Evolutionary conservation across 2,329 filamentous ascomycete genomes (phyloP).

Genomic region (Fusarium sp.): DNA sequence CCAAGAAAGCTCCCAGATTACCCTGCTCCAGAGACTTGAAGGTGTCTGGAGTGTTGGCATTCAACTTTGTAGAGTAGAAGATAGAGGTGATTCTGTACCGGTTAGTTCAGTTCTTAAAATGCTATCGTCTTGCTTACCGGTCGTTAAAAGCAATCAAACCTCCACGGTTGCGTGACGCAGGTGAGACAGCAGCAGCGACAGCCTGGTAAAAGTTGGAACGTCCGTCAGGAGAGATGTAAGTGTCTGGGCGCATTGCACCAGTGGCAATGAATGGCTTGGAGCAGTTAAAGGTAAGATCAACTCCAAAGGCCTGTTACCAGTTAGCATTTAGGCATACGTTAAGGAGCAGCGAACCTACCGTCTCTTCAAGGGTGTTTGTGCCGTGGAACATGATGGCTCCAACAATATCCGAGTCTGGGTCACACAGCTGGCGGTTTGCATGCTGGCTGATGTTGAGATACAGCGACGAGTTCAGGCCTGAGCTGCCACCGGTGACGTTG

Average conservation of each 20-base stretch:
- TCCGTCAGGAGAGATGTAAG: conserved; percentile 28
- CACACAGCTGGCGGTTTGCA: conserved; percentile 49
- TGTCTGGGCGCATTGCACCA: conserved; percentile 24
- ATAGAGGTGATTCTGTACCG: conserved; percentile 53
- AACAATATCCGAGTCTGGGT: conserved; percentile 46
- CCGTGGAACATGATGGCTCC: conserved; percentile 53
- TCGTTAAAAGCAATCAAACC: conserved; percentile 70
- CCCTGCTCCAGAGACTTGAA: conserved; percentile 67
- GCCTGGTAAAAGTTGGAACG: conserved; percentile 35
- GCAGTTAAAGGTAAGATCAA: conserved; percentile 33
- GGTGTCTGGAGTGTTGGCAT: conserved; percentile 70
- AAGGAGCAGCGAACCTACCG: conserved; percentile 34
- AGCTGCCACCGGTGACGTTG: conserved; percentile 43
- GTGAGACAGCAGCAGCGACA: conserved; percentile 13
- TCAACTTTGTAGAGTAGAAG: conserved; percentile 70
- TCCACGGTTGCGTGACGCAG: conserved; percentile 55
- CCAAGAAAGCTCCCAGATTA: conserved; percentile 52
- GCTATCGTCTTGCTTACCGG: conserved; percentile 49
- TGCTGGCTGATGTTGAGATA: conserved; percentile 50
- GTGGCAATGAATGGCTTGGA: conserved; percentile 36
- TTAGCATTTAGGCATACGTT: background rate
- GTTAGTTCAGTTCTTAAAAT: background rate
- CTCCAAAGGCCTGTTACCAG: conserved; percentile 15
- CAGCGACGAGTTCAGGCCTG: conserved; percentile 48
- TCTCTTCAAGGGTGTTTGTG: conserved; percentile 70